phyloP scores from a whole-genome alignment of 1,284 basidiomycete species.

The Volvariella surrecta region DNA sequence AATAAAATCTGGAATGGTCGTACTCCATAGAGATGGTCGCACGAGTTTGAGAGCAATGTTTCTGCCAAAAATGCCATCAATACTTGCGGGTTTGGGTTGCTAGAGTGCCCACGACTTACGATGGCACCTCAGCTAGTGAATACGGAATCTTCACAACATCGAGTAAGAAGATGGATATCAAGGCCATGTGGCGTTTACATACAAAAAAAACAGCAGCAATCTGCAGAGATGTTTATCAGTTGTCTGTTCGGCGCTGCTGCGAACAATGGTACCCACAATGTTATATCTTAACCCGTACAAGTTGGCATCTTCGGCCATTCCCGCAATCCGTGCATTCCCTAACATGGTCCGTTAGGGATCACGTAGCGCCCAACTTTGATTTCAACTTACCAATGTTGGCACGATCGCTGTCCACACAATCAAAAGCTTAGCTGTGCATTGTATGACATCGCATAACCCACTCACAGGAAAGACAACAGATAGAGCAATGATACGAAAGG shows the following conservation, averaged over 20 bases:
- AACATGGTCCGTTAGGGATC: neutral
- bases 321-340: constrained; percentile 29
- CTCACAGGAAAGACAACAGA: constrained; percentile 48
- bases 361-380: neutral
- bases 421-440: neutral
- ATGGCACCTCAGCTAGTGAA: constrained; percentile 37
- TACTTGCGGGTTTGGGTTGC: too few species aligned
- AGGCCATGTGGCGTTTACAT: too few species aligned
- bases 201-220: constrained; percentile 43
- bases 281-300: constrained; percentile 36
- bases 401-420: constrained; percentile 20
- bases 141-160: constrained; percentile 32
- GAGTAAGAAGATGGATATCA: too few species aligned
- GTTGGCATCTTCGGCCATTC: constrained; percentile 30
- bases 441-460: constrained; percentile 2
- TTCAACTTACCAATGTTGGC: constrained; percentile 23
- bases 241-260: constrained; percentile 2
- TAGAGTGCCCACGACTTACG: too few species aligned
- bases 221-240: constrained; percentile 11
- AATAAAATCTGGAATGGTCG: constrained; percentile 8
- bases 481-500: constrained; percentile 51
- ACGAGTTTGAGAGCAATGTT: constrained; percentile 38
- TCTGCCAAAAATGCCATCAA: constrained; percentile 16
- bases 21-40: constrained; percentile 40
- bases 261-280: constrained; percentile 18